These are phyloP conservation scores for Ustilago curta DNA, from an alignment of 1,284 basidiomycete genomes.

Conservation along the genomic window DNA sequence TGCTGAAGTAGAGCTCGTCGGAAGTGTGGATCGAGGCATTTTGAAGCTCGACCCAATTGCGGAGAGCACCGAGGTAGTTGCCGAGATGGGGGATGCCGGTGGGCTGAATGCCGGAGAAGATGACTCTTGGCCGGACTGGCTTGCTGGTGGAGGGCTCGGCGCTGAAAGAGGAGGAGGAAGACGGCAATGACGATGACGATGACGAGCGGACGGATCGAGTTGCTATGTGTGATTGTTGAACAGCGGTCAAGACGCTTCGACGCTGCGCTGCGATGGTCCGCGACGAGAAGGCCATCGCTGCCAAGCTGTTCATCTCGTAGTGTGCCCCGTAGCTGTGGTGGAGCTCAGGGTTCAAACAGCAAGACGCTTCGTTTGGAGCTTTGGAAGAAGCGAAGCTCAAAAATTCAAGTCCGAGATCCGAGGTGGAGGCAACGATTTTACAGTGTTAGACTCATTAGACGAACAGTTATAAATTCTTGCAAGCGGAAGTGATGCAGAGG, in stretches of 20 bases:
- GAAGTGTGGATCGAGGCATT: constrained; percentile 73
- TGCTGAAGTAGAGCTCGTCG: constrained; percentile 77
- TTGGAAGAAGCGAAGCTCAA: constrained; percentile 3
- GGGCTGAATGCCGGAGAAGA: constrained; percentile 86
- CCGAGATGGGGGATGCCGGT: constrained; percentile 90
- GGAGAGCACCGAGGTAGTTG: constrained; percentile 89
- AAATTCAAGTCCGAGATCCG: constrained; percentile 24
- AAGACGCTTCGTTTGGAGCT: background rate
- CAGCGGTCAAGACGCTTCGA: background rate
- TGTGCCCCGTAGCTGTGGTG: background rate
- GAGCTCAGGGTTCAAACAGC: background rate
- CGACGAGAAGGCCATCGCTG: background rate
- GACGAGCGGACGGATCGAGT: background rate
- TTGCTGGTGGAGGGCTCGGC: background rate
- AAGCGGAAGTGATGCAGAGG: too few species aligned
- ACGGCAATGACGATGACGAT: background rate
- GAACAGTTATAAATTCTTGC: background rate
- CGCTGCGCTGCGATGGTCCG: background rate
- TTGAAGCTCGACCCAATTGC: constrained; percentile 88
- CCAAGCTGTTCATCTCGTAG: background rate
- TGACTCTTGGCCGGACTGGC: constrained; percentile 62
- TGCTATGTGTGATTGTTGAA: too few species aligned
- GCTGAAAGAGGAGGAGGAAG: constrained; percentile 2
- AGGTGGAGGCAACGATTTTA: constrained; percentile 19
- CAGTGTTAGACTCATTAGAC: background rate